Base-by-base conservation (phyloP, 768 basidiomycete genomes). In the Tylopilus sp. region DNA sequence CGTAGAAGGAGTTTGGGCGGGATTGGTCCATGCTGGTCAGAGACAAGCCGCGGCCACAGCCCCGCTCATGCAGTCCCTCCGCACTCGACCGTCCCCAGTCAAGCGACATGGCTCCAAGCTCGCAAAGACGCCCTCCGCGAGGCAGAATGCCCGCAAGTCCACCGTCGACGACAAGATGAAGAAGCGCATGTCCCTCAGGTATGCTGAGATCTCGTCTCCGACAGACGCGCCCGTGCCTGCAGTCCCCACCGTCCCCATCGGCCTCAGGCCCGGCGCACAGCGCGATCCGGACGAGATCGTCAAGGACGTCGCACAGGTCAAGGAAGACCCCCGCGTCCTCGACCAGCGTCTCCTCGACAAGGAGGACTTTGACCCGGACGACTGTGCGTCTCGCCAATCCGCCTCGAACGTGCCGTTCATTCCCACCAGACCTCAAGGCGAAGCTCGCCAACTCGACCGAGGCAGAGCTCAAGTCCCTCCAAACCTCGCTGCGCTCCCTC, bases 151-250 rank as follows among this genome's bases (percentile, higher is more conserved):
- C 6, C 76, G 78, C 66, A 84, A 65, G 21, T 72, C 72, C 9
- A 54, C 70, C 51, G 78, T 85, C 54, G 80, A 93, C 69, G 95
- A 95, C 79, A 92, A 89, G 75, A 93, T 97, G 72, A 93, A 92
- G 81, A 92, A 92, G 72, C 88, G 95, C 65, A 87, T 97, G 85
- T 94, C 93, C 16, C 89, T 87, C 81, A 85, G 94, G 67, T 97
- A 90, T 80, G 91, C 88, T 34, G 89, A 90, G 59, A 87, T 91
- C 50, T 87, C 87, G 1, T 74, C 79, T n/a, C 88, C 87, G 7
- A 85, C 83, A 3, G 78, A 82, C 45, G 65, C 69, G 10, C 70
- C 66, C 37, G 65, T 84, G 4, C 86, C 89, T 5, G 71, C 82
- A 1, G 70, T 87, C 17, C 86, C 87, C 3, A 71, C 78, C 1